A percentile compares a stretch with the other conserved stretches of the same genome.
These are phyloP conservation scores for Dactylonectria estremocensis DNA, from an alignment of 2,329 filamentous ascomycete genomes.

Conservation along the genomic window DNA sequence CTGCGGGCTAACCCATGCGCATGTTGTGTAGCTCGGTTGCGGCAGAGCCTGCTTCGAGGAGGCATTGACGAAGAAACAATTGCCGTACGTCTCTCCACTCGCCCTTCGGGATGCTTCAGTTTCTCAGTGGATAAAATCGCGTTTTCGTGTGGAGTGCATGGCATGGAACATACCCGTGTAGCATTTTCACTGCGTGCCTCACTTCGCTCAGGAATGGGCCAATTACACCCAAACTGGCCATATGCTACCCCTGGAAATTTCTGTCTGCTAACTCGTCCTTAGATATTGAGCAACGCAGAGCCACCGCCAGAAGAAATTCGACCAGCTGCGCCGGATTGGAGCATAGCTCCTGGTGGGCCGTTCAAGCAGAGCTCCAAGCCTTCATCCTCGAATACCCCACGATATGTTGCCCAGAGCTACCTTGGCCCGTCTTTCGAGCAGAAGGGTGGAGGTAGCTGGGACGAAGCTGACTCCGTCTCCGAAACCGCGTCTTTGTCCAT, in stretches of 20 bases:
- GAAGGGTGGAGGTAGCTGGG: neutral
- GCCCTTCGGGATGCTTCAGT: neutral
- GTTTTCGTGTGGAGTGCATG: neutral
- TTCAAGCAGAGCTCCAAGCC: neutral
- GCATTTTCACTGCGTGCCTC: neutral
- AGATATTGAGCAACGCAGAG: constrained; percentile 20
- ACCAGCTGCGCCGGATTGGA: neutral
- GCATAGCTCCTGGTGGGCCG: neutral
- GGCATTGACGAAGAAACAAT: constrained; percentile 65
- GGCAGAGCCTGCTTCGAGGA: constrained; percentile 63
- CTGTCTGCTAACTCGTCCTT: constrained; percentile 3
- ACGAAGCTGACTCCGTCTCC: neutral
- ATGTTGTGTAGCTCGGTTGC: constrained; percentile 39
- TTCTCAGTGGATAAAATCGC: neutral
- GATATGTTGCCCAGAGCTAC: neutral
- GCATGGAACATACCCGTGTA: neutral
- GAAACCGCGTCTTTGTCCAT: constrained; percentile 1
- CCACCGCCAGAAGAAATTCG: neutral
- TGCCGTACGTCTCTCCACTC: constrained; percentile 55
- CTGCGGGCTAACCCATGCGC: constrained; percentile 16
- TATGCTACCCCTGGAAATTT: neutral
- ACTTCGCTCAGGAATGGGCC: neutral
- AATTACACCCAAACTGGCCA: neutral
- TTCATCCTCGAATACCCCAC: neutral
- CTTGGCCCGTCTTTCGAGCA: neutral